A percentile compares a stretch with the other conserved stretches of the same genome.
phyloP scores from a whole-genome alignment of 441 rosid genomes.

The Gossypium schwendimanii region DNA sequence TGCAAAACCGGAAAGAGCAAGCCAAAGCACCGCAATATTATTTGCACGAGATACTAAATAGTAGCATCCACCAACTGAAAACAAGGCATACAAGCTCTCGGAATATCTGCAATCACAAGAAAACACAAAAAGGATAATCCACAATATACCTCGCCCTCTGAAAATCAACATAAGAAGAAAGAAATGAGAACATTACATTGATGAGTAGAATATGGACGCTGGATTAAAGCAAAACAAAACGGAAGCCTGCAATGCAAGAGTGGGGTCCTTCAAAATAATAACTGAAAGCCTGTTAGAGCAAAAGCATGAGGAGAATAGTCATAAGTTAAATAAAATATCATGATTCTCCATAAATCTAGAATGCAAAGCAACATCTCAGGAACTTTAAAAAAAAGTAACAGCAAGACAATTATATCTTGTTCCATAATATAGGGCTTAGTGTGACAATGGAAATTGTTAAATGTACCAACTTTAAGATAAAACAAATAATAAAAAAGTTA shows the following conservation, averaged over 20 bases:
- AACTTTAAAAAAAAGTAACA: neutral
- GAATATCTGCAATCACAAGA: constrained; percentile 58
- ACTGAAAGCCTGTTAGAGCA: constrained; percentile 57
- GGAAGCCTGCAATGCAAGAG: constrained; percentile 61
- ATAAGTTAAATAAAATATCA: constrained; percentile 9
- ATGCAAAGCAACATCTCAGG: neutral
- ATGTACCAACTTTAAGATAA: neutral
- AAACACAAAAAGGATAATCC: neutral
- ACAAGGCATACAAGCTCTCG: constrained; percentile 70
- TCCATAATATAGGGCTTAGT: neutral
- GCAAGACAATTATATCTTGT: neutral
- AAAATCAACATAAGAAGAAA: neutral
- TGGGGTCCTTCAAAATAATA: constrained; percentile 57
- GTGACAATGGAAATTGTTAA: neutral
- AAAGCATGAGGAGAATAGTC: constrained; percentile 14
- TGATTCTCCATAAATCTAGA: neutral
- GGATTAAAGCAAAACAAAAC: constrained; percentile 83
- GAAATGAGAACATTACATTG: constrained; percentile 46
- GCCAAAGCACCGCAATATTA: constrained; percentile 58
- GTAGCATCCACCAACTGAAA: constrained; percentile 74
- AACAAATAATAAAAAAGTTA: neutral
- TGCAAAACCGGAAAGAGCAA: constrained; percentile 79
- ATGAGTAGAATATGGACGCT: constrained; percentile 84
- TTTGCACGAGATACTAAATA: constrained; percentile 53
- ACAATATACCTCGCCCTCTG: constrained; percentile 2